Conservation (phyloP, 352 stramenopile genomes). For the Pythium diclinum region DNA sequence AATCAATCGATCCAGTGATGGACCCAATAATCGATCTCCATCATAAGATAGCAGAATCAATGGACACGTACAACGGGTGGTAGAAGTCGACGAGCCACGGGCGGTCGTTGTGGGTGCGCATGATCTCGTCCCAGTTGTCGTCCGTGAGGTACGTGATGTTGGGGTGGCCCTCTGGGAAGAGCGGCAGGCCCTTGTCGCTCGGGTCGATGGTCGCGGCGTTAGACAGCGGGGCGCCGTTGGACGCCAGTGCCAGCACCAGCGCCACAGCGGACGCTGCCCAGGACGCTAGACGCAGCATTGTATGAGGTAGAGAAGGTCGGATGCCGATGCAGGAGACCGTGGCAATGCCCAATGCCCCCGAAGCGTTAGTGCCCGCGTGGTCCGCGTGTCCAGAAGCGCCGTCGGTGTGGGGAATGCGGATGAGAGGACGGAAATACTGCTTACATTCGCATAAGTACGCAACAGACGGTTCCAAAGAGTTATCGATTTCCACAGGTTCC, state of each 20-base stretch:
- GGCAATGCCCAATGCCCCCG: not conserved
- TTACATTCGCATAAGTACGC: not conserved
- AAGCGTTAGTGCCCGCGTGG: not conserved
- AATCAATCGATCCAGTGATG: not conserved
- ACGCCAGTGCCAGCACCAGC: not conserved
- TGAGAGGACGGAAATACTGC: not conserved
- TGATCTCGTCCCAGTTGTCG: slow-evolving; percentile 74
- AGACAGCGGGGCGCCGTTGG: not conserved
- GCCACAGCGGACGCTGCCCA: slow-evolving; percentile 36
- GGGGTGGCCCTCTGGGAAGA: slow-evolving; percentile 75
- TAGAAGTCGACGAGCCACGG: slow-evolving; percentile 87
- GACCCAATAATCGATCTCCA: not conserved
- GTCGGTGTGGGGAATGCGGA: not conserved
- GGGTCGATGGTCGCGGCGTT: slow-evolving; percentile 38
- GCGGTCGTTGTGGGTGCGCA: slow-evolving; percentile 62
- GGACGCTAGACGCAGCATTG: slow-evolving; percentile 22
- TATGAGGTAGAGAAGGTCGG: not conserved
- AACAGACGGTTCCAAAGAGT: not conserved
- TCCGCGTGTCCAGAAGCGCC: not conserved
- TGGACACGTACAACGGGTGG: slow-evolving; percentile 69
- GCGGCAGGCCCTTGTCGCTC: slow-evolving; percentile 72
- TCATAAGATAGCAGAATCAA: not conserved
- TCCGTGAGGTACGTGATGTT: slow-evolving; percentile 88
- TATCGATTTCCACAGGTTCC: not conserved
- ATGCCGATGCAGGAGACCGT: not conserved